Evolutionary conservation across 768 basidiomycete species (phyloP).

Genomic region (Tylopilus felleus): DNA sequence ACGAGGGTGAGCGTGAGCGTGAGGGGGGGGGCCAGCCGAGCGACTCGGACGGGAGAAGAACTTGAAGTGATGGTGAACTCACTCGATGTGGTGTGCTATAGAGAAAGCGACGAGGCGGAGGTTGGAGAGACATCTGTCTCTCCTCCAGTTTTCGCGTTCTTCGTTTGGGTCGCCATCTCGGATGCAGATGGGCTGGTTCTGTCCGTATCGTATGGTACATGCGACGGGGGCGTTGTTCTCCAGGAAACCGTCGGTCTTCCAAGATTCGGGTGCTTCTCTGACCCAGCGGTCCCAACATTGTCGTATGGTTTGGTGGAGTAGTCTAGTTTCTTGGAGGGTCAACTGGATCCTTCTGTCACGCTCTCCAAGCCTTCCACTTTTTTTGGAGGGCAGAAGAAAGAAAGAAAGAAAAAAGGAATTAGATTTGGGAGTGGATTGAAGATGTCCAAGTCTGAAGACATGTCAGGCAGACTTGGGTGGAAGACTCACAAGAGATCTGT

Average conservation of each 20-base stretch:
- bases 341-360: not conserved
- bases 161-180: no score
- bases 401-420: no score
- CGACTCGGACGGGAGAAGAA: no score
- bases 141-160: not conserved
- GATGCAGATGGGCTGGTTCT: not conserved
- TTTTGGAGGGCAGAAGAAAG: not conserved
- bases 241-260: not conserved
- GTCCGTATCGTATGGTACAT: not conserved
- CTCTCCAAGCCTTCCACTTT: not conserved
- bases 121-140: not conserved
- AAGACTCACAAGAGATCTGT: no score
- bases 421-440: no score
- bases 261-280: not conserved
- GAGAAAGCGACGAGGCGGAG: not conserved
- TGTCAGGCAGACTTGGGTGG: no score
- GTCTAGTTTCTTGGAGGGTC: not conserved
- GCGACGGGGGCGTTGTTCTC: not conserved
- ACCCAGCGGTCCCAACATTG: not conserved
- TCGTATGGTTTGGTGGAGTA: not conserved
- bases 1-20: no score
- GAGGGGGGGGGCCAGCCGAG: no score
- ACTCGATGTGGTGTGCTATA: constrained; percentile 3
- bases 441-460: no score
- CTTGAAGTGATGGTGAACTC: not conserved